Conservation (phyloP, 2,329 filamentous ascomycete genomes). For the Aspergillus neotritici region DNA sequence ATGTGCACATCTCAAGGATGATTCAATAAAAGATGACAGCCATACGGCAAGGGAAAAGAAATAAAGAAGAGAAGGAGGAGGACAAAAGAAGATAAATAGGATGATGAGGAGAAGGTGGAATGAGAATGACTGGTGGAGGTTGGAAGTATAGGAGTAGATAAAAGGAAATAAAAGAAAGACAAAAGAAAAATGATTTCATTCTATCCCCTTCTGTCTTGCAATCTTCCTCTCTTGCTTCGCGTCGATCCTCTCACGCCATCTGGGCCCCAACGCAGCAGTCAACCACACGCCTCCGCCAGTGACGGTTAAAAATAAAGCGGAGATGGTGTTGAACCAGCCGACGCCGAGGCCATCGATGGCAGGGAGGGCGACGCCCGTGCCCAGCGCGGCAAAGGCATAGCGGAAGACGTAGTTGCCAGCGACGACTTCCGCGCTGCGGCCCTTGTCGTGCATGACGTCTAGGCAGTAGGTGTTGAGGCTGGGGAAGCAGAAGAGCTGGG, state of each 20-base stretch:
- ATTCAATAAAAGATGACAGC: too few species aligned
- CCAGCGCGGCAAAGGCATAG: constrained; percentile 68
- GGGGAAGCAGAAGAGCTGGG: constrained; percentile 70
- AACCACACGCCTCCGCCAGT: constrained; percentile 44
- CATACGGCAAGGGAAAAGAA: too few species aligned
- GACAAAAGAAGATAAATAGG: too few species aligned
- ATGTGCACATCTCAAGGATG: too few species aligned
- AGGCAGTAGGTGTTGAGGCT: constrained; percentile 74
- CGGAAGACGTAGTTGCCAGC: constrained; percentile 75
- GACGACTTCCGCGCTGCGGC: constrained; percentile 64
- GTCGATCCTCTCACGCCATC: constrained; percentile 53
- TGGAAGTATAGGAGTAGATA: too few species aligned
- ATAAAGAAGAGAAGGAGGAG: too few species aligned
- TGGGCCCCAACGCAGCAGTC: constrained; percentile 46
- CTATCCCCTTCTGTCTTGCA: constrained; percentile 12
- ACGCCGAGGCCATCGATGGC: constrained; percentile 69
- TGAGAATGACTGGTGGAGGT: too few species aligned
- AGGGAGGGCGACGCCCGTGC: constrained; percentile 66
- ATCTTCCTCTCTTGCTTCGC: constrained; percentile 38
- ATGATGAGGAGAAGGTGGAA: too few species aligned
- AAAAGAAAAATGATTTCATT: neutral
- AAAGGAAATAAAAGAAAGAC: too few species aligned
- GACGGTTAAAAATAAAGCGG: constrained; percentile 51
- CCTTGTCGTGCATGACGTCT: constrained; percentile 65
- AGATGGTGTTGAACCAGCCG: constrained; percentile 74